Percentiles rank a stretch among this genome's conserved stretches.
Evolutionary conservation across 2,329 filamentous ascomycete genomes (phyloP).

Genomic region (Fusarium miscanthi): DNA sequence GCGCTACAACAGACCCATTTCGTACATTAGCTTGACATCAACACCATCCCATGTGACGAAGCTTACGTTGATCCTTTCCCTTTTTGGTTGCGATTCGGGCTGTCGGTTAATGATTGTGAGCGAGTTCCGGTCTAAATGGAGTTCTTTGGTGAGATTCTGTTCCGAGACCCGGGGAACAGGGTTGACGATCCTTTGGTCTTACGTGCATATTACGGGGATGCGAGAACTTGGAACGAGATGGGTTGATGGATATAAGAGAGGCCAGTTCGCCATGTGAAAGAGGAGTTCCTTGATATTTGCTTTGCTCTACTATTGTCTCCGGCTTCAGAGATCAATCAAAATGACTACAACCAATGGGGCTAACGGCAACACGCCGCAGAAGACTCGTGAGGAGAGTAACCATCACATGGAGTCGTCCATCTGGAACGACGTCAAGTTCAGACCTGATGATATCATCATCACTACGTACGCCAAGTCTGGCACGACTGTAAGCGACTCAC

Average conservation of each 20-base stretch:
- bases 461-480: conserved; percentile 12
- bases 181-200: background rate
- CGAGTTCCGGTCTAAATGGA: background rate
- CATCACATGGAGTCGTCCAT: conserved; percentile 19
- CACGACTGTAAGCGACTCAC: background rate
- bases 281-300: background rate
- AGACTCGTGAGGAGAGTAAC: conserved; percentile 17
- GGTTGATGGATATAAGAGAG: background rate
- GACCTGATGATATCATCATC: conserved; percentile 19
- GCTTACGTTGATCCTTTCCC: accelerated
- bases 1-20: background rate
- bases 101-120: background rate
- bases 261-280: background rate
- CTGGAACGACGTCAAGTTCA: conserved; percentile 12
- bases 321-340: too few relatives aligned
- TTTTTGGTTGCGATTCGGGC: accelerated
- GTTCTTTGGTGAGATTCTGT: background rate
- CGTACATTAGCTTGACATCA: background rate
- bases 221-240: background rate
- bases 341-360: background rate
- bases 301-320: too few relatives aligned
- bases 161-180: background rate
- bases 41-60: background rate
- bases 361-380: background rate
- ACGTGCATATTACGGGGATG: background rate